Percentiles rank a stretch among this genome's conserved stretches.
Conservation (phyloP, 805 yeast genomes). For the Dipodascus geniculatus region DNA sequence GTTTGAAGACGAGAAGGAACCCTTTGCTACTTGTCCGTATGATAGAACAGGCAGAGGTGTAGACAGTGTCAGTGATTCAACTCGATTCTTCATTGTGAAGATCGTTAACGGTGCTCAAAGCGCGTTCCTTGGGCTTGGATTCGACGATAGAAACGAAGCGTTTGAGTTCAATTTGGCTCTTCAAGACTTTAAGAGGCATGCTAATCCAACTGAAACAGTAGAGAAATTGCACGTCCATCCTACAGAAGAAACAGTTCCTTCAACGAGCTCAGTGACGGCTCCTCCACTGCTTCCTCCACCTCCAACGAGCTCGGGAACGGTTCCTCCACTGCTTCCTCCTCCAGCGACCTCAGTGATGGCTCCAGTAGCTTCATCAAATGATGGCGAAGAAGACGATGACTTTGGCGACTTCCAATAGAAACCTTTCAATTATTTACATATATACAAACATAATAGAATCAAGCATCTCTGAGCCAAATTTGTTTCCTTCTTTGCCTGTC, state of each 20-base stretch:
- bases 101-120: constrained; percentile 24
- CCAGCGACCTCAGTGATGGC: constrained; percentile 6
- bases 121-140: constrained; percentile 33
- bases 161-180: constrained; percentile 29
- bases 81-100: constrained; percentile 27
- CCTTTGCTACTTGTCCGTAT: constrained; percentile 29
- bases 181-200: constrained; percentile 21
- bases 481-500: constrained; percentile 49
- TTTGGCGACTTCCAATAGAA: constrained; percentile 25
- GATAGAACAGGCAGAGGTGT: constrained; percentile 22
- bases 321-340: constrained; percentile 3
- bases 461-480: constrained; percentile 54
- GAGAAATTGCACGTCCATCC: constrained; percentile 6
- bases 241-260: constrained; percentile 21
- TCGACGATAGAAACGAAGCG: constrained; percentile 24
- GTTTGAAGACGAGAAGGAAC: constrained; percentile 20
- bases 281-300: constrained; percentile 2
- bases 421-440: constrained; percentile 1
- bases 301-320: constrained; percentile 6
- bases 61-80: constrained; percentile 19
- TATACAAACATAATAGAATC: constrained; percentile 3
- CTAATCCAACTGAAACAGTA: background rate
- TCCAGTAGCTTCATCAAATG: constrained; percentile 9
- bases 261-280: constrained; percentile 11
- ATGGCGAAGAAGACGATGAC: constrained; percentile 23